These are phyloP conservation scores for sorghum (Sorghum bicolor) DNA, from an alignment of 176 grass and related monocot genomes.

Conservation along the genomic window Sorghum_bicolor_NCBIv3 NC_012878.2:36081501-36082000, in stretches of 20 bases:
- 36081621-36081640: constrained; percentile 74
- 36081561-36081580: constrained; percentile 86
- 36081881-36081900: constrained; percentile 68
- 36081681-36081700: constrained; percentile 48
- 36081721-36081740: background rate
- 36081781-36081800: constrained; percentile 63
- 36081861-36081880: constrained; percentile 61
- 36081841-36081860: constrained; percentile 73
- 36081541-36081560: constrained; percentile 93
- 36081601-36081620: constrained; percentile 90
- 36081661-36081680: constrained; percentile 94
- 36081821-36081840: constrained; percentile 74
- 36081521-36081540: constrained; percentile 72
- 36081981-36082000: background rate
- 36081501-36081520: constrained; percentile 71
- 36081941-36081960: background rate
- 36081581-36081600: constrained; percentile 83
- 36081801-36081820: constrained; percentile 76
- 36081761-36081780: constrained; percentile 49
- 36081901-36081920: background rate
- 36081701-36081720: background rate
- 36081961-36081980: too few relatives aligned
- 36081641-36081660: constrained; percentile 94
- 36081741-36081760: background rate
- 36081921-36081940: background rate